Conservation (phyloP, 148 eudicot species). For the Fagopyrum homotropicum region DNA sequence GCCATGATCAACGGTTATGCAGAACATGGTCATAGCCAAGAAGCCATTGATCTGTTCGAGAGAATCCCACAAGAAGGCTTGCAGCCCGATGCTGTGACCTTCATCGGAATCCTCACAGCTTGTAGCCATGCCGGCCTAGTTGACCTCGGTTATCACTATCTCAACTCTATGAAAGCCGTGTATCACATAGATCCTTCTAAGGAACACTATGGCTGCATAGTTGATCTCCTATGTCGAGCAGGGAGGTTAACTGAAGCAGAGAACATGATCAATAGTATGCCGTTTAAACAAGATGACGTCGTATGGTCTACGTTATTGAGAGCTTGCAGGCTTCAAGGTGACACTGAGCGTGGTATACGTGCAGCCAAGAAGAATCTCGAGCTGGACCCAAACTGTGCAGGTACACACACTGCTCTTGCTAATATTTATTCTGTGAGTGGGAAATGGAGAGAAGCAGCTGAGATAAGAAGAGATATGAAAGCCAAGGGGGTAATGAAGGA, state of each 20-base stretch:
- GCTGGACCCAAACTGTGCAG: conserved; percentile 61
- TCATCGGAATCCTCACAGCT: conserved; percentile 80
- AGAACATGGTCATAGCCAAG: conserved; percentile 72
- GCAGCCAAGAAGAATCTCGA: conserved; percentile 60
- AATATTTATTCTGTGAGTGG: conserved; percentile 68
- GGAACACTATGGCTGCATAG: conserved; percentile 91
- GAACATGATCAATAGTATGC: conserved; percentile 68
- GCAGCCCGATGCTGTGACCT: conserved; percentile 80
- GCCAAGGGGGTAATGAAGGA: conserved; percentile 73
- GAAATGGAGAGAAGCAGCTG: conserved; percentile 77
- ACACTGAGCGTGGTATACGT: conserved; percentile 54
- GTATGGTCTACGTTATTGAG: conserved; percentile 82
- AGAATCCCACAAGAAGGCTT: conserved; percentile 40
- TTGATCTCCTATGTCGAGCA: conserved; percentile 81
- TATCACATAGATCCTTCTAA: conserved; percentile 54
- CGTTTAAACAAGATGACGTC: conserved; percentile 58
- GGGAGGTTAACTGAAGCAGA: conserved; percentile 74
- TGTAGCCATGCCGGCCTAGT: conserved; percentile 87
- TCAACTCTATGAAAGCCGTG: conserved; percentile 40
- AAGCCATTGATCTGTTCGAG: conserved; percentile 66
- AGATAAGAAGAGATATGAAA: conserved; percentile 63
- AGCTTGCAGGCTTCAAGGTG: conserved; percentile 65
- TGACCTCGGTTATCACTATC: conserved; percentile 58
- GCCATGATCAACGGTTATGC: conserved; percentile 93
- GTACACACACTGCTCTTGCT: conserved; percentile 66